A percentile compares a stretch with the other conserved stretches of the same genome.
phyloP scores from a whole-genome alignment of 306 rosid species.

The Vicia villosa region DNA sequence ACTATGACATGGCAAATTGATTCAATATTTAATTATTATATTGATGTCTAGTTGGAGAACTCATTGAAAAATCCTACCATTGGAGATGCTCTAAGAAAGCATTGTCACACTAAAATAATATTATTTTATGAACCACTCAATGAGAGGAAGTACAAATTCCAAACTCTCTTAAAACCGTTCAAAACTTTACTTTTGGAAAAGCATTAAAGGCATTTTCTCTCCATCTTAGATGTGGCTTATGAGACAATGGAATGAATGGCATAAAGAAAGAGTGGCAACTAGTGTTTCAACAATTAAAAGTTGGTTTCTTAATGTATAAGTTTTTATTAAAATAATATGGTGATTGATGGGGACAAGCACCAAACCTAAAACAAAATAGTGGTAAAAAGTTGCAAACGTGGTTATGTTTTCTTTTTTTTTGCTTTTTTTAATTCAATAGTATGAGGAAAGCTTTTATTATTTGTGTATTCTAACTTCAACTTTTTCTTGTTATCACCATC shows the following conservation, averaged over 20 bases:
- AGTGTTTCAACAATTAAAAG: conserved; percentile 34
- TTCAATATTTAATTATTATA: no score
- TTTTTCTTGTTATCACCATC: conserved; percentile 36
- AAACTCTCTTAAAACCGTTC: conserved; percentile 26
- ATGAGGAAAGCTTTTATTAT: conserved; percentile 29
- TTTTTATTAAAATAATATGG: conserved; percentile 42
- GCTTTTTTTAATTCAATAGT: conserved; percentile 8
- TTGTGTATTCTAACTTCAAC: conserved; percentile 23
- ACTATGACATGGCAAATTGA: no score
- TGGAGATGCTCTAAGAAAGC: conserved; percentile 36
- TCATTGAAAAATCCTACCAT: no score
- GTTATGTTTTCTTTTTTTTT: conserved; percentile 22
- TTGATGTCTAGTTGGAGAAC: no score
- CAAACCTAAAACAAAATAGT: conserved; percentile 24
- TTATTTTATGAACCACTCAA: conserved; percentile 31
- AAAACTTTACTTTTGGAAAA: conserved; percentile 51
- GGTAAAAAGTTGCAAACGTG: conserved; percentile 43
- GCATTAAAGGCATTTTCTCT: conserved; percentile 46
- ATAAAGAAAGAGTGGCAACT: conserved; percentile 12
- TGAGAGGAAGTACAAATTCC: conserved; percentile 35
- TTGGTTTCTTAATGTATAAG: conserved; percentile 42
- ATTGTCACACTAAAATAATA: conserved; percentile 15
- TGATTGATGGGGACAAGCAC: conserved; percentile 62
- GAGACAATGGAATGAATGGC: conserved; percentile 30
- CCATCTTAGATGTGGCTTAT: conserved; percentile 41